Evolutionary conservation across 192 early-diverging fungal species (phyloP).

Genomic region (Coemansia biformis): DNA sequence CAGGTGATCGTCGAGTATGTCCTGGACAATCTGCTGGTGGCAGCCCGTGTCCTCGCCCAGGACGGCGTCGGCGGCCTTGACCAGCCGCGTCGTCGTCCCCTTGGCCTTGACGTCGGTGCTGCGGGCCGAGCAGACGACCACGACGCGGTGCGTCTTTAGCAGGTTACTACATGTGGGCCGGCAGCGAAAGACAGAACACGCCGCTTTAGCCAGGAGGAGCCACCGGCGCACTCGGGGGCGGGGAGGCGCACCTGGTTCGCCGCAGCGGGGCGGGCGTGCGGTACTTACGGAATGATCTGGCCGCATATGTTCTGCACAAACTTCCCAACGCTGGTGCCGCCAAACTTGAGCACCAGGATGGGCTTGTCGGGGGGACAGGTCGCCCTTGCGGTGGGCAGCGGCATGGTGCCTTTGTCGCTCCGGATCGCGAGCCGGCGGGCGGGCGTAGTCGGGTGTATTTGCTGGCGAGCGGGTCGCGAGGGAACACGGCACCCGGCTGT

Average conservation of each 20-base stretch:
- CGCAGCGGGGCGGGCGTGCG: neutral
- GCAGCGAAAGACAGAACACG: too few relatives aligned
- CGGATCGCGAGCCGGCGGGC: too few relatives aligned
- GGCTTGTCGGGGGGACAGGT: conserved; percentile 46
- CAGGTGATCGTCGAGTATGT: conserved; percentile 79
- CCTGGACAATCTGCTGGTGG: conserved; percentile 72
- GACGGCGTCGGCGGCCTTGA: conserved; percentile 48
- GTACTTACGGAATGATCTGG: conserved; percentile 78
- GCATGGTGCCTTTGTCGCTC: too few relatives aligned
- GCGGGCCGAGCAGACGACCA: conserved; percentile 95
- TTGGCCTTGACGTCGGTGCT: conserved; percentile 80
- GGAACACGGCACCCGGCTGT: too few relatives aligned
- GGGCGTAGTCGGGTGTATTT: too few relatives aligned
- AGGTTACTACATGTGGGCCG: conserved; percentile 55
- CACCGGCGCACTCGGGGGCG: too few relatives aligned
- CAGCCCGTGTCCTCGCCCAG: conserved; percentile 34
- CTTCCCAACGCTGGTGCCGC: conserved; percentile 93
- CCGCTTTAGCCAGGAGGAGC: too few relatives aligned
- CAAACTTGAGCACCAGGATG: conserved; percentile 88
- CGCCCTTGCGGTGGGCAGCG: conserved; percentile 7
- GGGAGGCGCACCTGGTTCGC: neutral
- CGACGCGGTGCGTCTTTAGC: conserved; percentile 67
- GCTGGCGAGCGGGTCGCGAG: too few relatives aligned
- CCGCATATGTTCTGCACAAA: conserved; percentile 66
- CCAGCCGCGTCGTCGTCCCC: conserved; percentile 79